Percentiles rank a stretch among this genome's conserved stretches.
Conservation (phyloP, 768 basidiomycete genomes). For the Pulveroboletus sp. region DNA sequence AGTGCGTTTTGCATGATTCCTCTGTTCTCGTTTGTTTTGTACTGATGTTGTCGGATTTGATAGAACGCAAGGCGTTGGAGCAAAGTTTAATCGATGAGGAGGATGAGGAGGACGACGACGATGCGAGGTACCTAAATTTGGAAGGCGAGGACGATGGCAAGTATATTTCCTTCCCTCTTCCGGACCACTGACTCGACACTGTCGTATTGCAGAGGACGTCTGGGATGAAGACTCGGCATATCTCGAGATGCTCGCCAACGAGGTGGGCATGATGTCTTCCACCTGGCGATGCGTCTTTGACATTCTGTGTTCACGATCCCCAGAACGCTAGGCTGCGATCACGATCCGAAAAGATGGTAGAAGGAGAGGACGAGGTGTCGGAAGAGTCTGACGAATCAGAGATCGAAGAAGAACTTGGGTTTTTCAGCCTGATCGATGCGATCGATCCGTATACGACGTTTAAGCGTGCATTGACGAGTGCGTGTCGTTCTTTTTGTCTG, state of each 20-base stretch:
- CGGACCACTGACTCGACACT: neutral
- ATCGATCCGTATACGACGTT: conserved; percentile 77
- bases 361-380: conserved; percentile 28
- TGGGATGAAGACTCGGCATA: conserved; percentile 90
- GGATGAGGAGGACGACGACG: conserved; percentile 46
- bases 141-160: conserved; percentile 61
- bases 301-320: neutral
- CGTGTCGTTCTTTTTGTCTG: neutral
- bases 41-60: neutral
- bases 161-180: neutral
- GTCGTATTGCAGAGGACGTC: conserved; percentile 59
- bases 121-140: conserved; percentile 50
- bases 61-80: conserved; percentile 60
- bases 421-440: conserved; percentile 76
- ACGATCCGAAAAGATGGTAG: conserved; percentile 42
- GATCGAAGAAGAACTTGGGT: conserved; percentile 80
- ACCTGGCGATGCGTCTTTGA: neutral
- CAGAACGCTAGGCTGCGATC: conserved; percentile 73
- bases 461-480: conserved; percentile 73
- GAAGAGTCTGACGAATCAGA: conserved; percentile 50
- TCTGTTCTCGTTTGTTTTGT: neutral
- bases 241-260: conserved; percentile 78
- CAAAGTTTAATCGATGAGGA: conserved; percentile 42
- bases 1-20: conserved; percentile 44
- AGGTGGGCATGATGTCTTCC: conserved; percentile 42